phyloP scores from a whole-genome alignment of 2,329 filamentous ascomycete species.

The Bipolaris cookei region DNA sequence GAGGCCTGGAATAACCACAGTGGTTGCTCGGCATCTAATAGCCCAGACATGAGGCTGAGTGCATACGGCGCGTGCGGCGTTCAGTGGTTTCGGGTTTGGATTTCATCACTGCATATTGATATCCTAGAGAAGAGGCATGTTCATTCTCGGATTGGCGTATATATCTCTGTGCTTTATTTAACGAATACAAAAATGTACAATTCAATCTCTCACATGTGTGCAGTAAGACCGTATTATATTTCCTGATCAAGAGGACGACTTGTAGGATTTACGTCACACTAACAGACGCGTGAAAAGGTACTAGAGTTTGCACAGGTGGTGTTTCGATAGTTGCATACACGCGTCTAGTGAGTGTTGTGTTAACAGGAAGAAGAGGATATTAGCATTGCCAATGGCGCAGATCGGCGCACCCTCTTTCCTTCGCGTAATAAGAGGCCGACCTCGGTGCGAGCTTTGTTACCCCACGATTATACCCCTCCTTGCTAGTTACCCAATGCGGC shows the following conservation, averaged over 20 bases:
- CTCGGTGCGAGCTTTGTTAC: conserved; percentile 16
- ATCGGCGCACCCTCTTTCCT: conserved; percentile 9
- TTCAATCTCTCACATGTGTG: background rate
- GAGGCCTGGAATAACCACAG: background rate
- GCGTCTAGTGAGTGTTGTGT: background rate
- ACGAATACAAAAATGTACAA: background rate
- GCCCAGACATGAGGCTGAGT: background rate
- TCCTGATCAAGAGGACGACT: background rate
- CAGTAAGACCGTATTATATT: background rate
- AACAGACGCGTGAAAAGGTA: background rate
- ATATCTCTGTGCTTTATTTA: conserved; percentile 7
- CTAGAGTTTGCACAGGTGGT: no score
- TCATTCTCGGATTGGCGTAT: conserved; percentile 7
- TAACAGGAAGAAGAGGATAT: background rate
- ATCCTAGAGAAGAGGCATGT: conserved; percentile 12
- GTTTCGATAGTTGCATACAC: background rate
- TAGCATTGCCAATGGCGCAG: background rate
- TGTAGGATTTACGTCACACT: background rate
- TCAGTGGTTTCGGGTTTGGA: background rate
- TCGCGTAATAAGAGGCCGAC: background rate
- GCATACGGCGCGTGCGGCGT: conserved; percentile 16
- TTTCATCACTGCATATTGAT: conserved; percentile 16
- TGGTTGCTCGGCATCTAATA: background rate
- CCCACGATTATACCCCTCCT: conserved; percentile 27
- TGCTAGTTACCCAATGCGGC: conserved; percentile 15